These are phyloP conservation scores for Porcisia deanei DNA, from an alignment of 208 protist genomes.

Conservation along the genomic window DNA sequence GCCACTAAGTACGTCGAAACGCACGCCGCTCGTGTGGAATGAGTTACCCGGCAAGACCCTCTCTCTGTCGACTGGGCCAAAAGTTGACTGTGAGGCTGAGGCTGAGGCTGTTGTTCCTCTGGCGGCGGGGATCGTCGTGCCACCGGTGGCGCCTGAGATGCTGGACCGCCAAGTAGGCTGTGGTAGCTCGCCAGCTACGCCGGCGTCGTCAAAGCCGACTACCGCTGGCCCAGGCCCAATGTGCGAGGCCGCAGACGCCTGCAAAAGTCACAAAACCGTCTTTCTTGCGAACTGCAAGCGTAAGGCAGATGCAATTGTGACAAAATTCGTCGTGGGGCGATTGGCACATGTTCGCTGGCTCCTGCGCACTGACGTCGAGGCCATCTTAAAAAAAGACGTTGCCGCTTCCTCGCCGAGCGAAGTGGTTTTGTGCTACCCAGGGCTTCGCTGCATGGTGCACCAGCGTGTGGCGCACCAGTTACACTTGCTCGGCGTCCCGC, in stretches of 20 bases:
- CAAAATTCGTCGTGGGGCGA: constrained; percentile 52
- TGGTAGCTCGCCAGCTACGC: not conserved
- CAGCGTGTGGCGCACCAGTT: constrained; percentile 74
- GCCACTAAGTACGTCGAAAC: constrained; percentile 35
- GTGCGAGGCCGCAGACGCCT: not conserved
- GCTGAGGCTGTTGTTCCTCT: not conserved
- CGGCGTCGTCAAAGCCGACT: not conserved
- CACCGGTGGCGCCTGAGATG: not conserved
- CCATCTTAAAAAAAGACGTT: constrained; percentile 56
- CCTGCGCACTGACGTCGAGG: constrained; percentile 71
- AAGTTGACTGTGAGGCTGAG: too few species aligned
- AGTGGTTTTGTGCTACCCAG: constrained; percentile 75
- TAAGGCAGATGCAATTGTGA: constrained; percentile 51
- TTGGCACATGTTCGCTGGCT: constrained; percentile 59
- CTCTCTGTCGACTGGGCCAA: not conserved
- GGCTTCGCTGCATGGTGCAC: constrained; percentile 71
- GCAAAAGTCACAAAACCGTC: not conserved
- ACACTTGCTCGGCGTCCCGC: constrained; percentile 64
- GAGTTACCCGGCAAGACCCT: constrained; percentile 18
- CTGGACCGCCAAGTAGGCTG: not conserved
- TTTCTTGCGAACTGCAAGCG: constrained; percentile 34
- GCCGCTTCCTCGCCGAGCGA: constrained; percentile 66
- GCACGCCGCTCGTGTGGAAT: constrained; percentile 39
- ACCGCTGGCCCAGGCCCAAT: too few species aligned
- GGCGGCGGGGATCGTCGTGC: not conserved